Conservation (phyloP, 805 yeast genomes). For the Candida xyloterini region DNA sequence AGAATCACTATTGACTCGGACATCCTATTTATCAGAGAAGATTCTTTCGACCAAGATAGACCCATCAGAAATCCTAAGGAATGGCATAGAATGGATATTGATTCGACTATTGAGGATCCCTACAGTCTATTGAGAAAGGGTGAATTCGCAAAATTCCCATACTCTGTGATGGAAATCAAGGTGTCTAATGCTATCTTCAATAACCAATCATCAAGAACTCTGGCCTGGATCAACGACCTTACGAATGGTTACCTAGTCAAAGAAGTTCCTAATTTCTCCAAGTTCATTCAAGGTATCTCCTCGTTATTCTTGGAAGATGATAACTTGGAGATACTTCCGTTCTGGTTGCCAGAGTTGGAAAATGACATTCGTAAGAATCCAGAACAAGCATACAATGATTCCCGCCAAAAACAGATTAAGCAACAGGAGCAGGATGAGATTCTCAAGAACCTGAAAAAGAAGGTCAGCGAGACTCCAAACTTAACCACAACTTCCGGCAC, state of each 20-base stretch:
- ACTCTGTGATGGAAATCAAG: conserved; percentile 84
- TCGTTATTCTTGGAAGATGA: conserved; percentile 87
- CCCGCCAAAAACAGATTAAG: conserved; percentile 49
- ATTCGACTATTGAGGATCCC: conserved; percentile 68
- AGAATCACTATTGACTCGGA: conserved; percentile 90
- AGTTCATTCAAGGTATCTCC: conserved; percentile 91
- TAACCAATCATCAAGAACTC: conserved; percentile 46
- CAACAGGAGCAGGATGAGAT: conserved; percentile 40
- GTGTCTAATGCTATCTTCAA: conserved; percentile 40
- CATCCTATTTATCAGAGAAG: conserved; percentile 84
- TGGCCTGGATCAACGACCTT: conserved; percentile 82
- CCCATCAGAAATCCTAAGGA: conserved; percentile 85
- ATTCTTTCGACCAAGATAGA: conserved; percentile 73
- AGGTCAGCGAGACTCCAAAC: conserved; percentile 41
- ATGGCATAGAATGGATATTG: conserved; percentile 94
- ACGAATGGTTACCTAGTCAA: conserved; percentile 80
- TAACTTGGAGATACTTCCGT: conserved; percentile 83
- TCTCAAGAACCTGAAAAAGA: conserved; percentile 39
- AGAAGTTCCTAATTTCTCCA: conserved; percentile 91
- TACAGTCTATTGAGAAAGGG: conserved; percentile 76
- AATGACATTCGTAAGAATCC: conserved; percentile 73
- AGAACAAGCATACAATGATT: conserved; percentile 71
- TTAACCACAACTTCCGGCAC: conserved; percentile 23
- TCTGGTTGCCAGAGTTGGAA: conserved; percentile 92
- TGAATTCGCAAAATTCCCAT: conserved; percentile 80